Evolutionary conservation across 306 rosid species (phyloP).

Genomic region (Acacia acuminata): DNA sequence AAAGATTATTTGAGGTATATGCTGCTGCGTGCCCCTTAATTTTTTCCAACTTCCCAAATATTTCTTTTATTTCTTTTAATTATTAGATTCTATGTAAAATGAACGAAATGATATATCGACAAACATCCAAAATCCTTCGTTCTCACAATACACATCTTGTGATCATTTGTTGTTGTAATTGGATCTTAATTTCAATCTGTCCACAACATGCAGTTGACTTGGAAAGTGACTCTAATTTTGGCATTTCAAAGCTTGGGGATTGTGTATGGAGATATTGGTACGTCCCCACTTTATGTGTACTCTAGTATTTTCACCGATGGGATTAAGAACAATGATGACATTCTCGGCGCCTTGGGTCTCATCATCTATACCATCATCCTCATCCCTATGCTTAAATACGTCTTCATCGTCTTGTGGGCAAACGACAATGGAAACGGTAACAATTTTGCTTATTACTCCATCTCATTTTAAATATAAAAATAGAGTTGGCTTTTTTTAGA

Average conservation of each 20-base stretch:
- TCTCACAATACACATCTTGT: too few species aligned
- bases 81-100: too few species aligned
- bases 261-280: constrained; percentile 88
- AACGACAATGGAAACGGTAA: constrained; percentile 83
- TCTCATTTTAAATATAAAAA: too few species aligned
- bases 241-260: constrained; percentile 88
- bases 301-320: constrained; percentile 43
- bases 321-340: constrained; percentile 47
- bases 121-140: too few species aligned
- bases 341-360: constrained; percentile 66
- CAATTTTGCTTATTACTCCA: background rate
- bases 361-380: constrained; percentile 72
- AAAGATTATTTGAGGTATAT: too few species aligned
- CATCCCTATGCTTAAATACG: constrained; percentile 70
- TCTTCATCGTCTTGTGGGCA: constrained; percentile 73
- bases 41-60: too few species aligned
- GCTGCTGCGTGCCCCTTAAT: too few species aligned
- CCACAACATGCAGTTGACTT: constrained; percentile 17
- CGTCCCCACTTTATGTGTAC: constrained; percentile 82
- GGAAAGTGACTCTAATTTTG: constrained; percentile 53
- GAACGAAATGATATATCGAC: too few species aligned
- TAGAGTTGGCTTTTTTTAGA: too few species aligned
- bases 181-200: background rate
- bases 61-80: too few species aligned
- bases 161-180: background rate